Conservation (phyloP, 305 asterid species). For the Fraxinus ornus region DNA sequence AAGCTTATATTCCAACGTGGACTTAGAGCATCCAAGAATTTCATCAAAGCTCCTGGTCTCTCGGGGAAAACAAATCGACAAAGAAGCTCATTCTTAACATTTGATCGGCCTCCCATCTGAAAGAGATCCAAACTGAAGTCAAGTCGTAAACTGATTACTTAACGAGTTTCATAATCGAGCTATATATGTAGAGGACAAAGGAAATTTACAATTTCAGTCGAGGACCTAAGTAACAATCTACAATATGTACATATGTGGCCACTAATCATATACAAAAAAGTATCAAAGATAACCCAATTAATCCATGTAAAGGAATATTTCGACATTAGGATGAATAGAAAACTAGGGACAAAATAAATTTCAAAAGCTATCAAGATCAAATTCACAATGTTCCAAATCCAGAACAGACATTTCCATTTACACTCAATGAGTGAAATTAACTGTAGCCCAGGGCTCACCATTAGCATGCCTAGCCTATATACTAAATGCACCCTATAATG, state of each 20-base stretch:
- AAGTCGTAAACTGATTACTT: not conserved
- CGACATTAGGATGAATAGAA: not conserved
- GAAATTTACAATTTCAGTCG: not conserved
- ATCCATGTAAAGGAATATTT: not conserved
- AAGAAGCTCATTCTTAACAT: constrained; percentile 68
- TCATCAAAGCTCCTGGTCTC: constrained; percentile 85
- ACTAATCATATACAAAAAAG: not conserved
- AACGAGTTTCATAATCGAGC: not conserved
- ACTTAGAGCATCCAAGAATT: constrained; percentile 81
- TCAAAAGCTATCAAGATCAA: not conserved
- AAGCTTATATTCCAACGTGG: constrained; percentile 95
- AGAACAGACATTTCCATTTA: not conserved
- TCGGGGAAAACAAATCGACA: constrained; percentile 89
- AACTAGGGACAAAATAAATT: not conserved
- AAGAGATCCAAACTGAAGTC: constrained; percentile 22
- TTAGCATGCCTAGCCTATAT: not conserved
- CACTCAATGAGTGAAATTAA: not conserved
- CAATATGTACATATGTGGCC: not conserved
- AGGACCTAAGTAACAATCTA: not conserved
- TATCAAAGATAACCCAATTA: not conserved
- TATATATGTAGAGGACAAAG: not conserved
- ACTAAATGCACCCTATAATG: not conserved
- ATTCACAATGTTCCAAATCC: not conserved
- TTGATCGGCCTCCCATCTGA: constrained; percentile 96
- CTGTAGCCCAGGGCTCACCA: not conserved